These are phyloP conservation scores for Elaeagnus macrophylla DNA, from an alignment of 306 rosid species.

Conservation along the genomic window DNA sequence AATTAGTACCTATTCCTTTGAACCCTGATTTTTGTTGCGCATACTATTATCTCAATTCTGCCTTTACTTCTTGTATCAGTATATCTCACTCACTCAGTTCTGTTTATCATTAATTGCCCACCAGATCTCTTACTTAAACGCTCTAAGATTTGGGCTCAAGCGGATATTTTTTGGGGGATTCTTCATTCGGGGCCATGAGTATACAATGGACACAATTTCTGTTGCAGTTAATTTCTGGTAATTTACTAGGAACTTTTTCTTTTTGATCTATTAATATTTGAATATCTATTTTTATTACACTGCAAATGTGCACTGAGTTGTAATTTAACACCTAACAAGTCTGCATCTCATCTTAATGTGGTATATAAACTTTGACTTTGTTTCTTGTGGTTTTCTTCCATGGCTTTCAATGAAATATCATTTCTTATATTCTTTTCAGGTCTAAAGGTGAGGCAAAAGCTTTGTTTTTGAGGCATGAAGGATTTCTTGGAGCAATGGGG, in stretches of 20 bases:
- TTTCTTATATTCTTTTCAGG: slow-evolving; percentile 34
- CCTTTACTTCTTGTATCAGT: slow-evolving; percentile 3
- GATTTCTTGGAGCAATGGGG: slow-evolving; percentile 93
- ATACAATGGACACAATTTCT: slow-evolving; percentile 89
- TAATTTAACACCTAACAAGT: too few relatives aligned
- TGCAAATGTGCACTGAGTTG: too few relatives aligned
- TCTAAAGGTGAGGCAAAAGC: slow-evolving; percentile 95
- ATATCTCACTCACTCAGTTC: background rate
- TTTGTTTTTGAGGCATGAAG: slow-evolving; percentile 88
- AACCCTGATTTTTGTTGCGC: too few relatives aligned
- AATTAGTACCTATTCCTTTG: too few relatives aligned
- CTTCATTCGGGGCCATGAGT: slow-evolving; percentile 75
- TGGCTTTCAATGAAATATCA: background rate
- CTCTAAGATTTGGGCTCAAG: slow-evolving; percentile 87
- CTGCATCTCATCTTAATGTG: too few relatives aligned
- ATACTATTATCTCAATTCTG: too few relatives aligned
- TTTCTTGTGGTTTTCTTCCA: background rate
- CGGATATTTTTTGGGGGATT: slow-evolving; percentile 92
- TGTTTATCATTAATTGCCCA: background rate
- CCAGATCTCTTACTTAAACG: slow-evolving; percentile 87
- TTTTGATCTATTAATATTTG: background rate
- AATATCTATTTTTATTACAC: too few relatives aligned
- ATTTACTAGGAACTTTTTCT: background rate
- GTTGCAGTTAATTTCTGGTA: slow-evolving; percentile 95
- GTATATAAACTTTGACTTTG: background rate